These are phyloP conservation scores for Globisporangium paroecandrum DNA, from an alignment of 352 stramenopile genomes.

Conservation along the genomic window DNA sequence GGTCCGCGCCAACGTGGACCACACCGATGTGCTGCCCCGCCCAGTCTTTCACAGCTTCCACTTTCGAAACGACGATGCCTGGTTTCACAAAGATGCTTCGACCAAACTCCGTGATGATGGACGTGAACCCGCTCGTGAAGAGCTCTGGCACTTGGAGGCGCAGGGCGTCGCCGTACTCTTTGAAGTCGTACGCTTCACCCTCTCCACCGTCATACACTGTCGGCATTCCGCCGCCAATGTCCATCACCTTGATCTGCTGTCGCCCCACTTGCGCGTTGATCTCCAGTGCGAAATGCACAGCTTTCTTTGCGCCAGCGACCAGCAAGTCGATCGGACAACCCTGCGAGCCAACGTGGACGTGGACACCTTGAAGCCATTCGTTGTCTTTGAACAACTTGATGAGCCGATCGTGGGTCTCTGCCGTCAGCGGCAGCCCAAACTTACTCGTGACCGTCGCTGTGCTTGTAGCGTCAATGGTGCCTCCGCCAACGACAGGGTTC, in stretches of 20 bases:
- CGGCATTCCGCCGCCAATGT: slow-evolving; percentile 91
- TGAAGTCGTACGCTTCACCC: slow-evolving; percentile 71
- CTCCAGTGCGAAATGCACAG: slow-evolving; percentile 72
- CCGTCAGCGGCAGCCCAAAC: slow-evolving; percentile 83
- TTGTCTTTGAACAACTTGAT: slow-evolving; percentile 61
- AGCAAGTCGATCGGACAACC: slow-evolving; percentile 85
- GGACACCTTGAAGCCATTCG: slow-evolving; percentile 84
- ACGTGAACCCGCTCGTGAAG: slow-evolving; percentile 71
- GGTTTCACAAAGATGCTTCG: slow-evolving; percentile 84
- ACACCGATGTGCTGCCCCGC: slow-evolving; percentile 72
- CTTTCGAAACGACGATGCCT: slow-evolving; percentile 79
- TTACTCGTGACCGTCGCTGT: slow-evolving; percentile 89
- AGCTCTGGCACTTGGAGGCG: slow-evolving; percentile 71
- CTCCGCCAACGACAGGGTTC: slow-evolving; percentile 88
- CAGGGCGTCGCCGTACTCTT: slow-evolving; percentile 73
- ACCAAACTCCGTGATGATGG: slow-evolving; percentile 92
- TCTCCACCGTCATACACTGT: slow-evolving; percentile 82
- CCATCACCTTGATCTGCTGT: slow-evolving; percentile 72
- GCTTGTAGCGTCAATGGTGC: slow-evolving; percentile 82
- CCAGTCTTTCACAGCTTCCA: slow-evolving; percentile 90
- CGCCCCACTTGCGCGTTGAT: slow-evolving; percentile 60
- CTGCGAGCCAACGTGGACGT: slow-evolving; percentile 89
- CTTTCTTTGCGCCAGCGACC: slow-evolving; percentile 65
- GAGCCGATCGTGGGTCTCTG: slow-evolving; percentile 45
- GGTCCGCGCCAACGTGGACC: slow-evolving; percentile 88